Evolutionary conservation across 1,284 basidiomycete species (phyloP).

Genomic region (Neonothopanus nambi): DNA sequence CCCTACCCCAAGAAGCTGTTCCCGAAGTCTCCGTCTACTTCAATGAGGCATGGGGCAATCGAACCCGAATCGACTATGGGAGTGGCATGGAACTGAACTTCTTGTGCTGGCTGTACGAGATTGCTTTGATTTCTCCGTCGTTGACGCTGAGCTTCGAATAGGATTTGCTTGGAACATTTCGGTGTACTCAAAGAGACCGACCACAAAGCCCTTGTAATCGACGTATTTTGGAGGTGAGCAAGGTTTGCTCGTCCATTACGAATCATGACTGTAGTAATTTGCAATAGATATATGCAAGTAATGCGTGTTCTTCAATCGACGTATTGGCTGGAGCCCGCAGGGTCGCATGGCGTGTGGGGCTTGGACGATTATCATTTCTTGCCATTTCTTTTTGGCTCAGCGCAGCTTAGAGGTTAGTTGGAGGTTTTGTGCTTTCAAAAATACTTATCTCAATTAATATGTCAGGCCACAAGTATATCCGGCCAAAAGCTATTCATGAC

Average conservation of each 20-base stretch:
- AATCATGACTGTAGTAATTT: not conserved
- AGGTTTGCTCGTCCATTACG: constrained; percentile 16
- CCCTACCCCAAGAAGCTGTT: constrained; percentile 57
- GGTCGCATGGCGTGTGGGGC: constrained; percentile 98
- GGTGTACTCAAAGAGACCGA: constrained; percentile 70
- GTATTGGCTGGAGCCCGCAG: constrained; percentile 98
- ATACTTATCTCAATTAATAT: not conserved
- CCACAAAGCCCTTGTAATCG: constrained; percentile 77
- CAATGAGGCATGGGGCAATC: constrained; percentile 88
- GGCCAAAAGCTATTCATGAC: constrained; percentile 93
- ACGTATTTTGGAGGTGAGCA: constrained; percentile 85
- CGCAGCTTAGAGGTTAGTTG: constrained; percentile 69
- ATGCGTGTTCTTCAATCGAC: constrained; percentile 92
- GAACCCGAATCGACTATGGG: constrained; percentile 94
- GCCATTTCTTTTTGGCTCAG: constrained; percentile 90
- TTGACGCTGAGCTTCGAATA: constrained; percentile 30
- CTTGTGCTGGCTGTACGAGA: constrained; percentile 89
- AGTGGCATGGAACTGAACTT: constrained; percentile 99
- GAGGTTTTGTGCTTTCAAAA: not conserved
- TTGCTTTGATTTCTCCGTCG: not conserved
- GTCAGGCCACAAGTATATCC: constrained; percentile 84
- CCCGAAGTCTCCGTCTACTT: constrained; percentile 82
- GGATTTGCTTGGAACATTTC: constrained; percentile 81
- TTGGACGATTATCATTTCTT: constrained; percentile 98
- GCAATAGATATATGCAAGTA: constrained; percentile 78